Base-by-base conservation (phyloP, 106 monocot genomes). In the Iris macrosiphon region DNA sequence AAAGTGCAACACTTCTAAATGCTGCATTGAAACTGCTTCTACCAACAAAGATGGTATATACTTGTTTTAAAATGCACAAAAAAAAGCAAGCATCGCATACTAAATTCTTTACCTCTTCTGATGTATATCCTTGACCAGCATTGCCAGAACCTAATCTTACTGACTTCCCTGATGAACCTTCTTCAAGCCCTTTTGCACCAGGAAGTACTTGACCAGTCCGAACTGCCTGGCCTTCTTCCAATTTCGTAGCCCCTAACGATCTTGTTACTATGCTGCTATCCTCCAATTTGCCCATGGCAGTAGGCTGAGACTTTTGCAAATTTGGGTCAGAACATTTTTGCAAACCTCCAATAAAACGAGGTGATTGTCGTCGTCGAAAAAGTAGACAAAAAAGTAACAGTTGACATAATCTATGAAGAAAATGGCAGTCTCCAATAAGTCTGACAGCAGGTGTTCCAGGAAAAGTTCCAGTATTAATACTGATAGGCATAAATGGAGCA, bases 391-490 rank as follows among this genome's bases (percentile, higher is more conserved):
- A 98, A 5, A 98, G 83, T 31, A 98, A 62, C 29, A 98, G 61
- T 49, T 98, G 96, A 57, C 96, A 98, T 46, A 98, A 60, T 70
- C 83, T 79, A 35, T 98, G 96, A 61, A 98, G 96, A 60, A 98
- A 98, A 83, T 98, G 86, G 42, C 86, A 98, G 61, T 98, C 96
- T 40, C 96, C 96, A 69, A 98, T 80, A 30, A 98, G 89, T 56
- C 96, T 79, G 48, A 98, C 96, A 54, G 96, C 96, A 75, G 96
- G 96, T 55, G 96, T 90, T 60, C 96, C 96, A 60, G 96, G 96
- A 71, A 98, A 98, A 31, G 96, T 98, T 12, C 77, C 96, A 17
- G 96, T 98, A 54, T 98, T 98, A n/a, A 98, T 78, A 57, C 96
- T 90, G 30, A 98, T 98, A 18, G 96, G 96, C 69, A 87, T 80